Evolutionary conservation across 306 rosid genomes (phyloP).

Genomic region (Hippophae tibetana): DNA sequence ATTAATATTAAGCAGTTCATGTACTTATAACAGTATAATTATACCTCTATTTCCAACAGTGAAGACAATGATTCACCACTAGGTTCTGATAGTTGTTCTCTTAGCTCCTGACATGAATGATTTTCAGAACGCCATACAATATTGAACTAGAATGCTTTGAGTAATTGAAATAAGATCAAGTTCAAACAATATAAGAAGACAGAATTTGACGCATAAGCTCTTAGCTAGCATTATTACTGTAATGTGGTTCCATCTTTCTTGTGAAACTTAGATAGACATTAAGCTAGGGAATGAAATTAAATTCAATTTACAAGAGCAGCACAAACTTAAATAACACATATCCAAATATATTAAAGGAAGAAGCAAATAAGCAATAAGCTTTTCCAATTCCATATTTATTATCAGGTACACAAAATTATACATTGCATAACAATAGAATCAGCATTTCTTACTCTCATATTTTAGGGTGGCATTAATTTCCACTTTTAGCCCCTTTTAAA

Average conservation of each 20-base stretch:
- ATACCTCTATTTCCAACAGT: constrained; percentile 34
- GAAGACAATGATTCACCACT: constrained; percentile 15
- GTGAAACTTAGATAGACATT: no score
- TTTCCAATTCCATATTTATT: background rate
- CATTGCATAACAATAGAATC: background rate
- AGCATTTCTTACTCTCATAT: background rate
- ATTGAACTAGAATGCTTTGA: constrained; percentile 23
- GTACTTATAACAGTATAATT: constrained; percentile 4
- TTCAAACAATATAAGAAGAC: constrained; percentile 10
- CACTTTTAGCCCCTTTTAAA: background rate
- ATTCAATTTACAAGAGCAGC: background rate
- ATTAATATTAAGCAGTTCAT: background rate
- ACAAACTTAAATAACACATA: background rate
- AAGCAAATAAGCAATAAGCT: background rate
- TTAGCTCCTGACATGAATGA: constrained; percentile 16
- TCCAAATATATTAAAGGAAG: background rate
- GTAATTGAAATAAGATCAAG: constrained; percentile 4
- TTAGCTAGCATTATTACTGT: no score
- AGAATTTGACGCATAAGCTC: constrained; percentile 10
- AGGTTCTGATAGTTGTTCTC: constrained; percentile 23
- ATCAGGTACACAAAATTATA: background rate
- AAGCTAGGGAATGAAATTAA: no score
- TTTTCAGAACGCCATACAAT: constrained; percentile 15
- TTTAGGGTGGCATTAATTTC: background rate
- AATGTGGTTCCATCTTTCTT: no score